phyloP scores from a whole-genome alignment of 148 eudicot species.

The Talinum fruticosum region DNA sequence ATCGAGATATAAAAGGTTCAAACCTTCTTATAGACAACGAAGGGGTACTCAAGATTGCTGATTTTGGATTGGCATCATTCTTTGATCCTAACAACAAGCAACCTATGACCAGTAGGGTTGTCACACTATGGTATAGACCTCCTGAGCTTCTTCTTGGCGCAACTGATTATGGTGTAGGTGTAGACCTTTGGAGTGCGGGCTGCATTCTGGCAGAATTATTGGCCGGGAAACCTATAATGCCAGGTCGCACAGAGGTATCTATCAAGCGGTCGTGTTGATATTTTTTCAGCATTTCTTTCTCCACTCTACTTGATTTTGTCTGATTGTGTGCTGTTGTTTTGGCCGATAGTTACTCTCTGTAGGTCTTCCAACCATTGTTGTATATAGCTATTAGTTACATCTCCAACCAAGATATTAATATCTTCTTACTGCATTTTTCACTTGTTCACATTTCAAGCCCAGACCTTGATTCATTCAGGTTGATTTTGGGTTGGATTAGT shows the following conservation, averaged over 20 bases:
- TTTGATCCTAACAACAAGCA: slow-evolving; percentile 78
- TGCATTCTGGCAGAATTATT: slow-evolving; percentile 81
- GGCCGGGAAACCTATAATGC: slow-evolving; percentile 87
- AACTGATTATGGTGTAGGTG: slow-evolving; percentile 75
- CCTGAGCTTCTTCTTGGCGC: slow-evolving; percentile 91
- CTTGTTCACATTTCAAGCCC: not conserved
- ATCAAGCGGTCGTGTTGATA: not conserved
- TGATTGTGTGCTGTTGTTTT: not conserved
- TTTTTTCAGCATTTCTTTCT: not conserved
- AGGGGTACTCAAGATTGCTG: slow-evolving; percentile 80
- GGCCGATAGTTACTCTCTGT: not conserved
- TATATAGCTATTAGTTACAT: not conserved
- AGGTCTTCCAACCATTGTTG: not conserved
- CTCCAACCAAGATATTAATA: not conserved
- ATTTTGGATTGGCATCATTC: slow-evolving; percentile 78
- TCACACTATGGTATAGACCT: slow-evolving; percentile 89
- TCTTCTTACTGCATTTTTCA: not conserved
- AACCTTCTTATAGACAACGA: slow-evolving; percentile 70
- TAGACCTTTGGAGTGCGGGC: slow-evolving; percentile 90
- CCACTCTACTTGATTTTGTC: not conserved
- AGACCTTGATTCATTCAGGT: no score
- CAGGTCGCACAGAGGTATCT: slow-evolving; percentile 85
- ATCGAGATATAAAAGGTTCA: slow-evolving; percentile 87
- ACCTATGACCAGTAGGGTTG: slow-evolving; percentile 86
- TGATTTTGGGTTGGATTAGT: no score